A percentile compares a stretch with the other conserved stretches of the same genome.
Conservation (phyloP, 23 red algal genomes). For the Gracilaria caudata region DNA sequence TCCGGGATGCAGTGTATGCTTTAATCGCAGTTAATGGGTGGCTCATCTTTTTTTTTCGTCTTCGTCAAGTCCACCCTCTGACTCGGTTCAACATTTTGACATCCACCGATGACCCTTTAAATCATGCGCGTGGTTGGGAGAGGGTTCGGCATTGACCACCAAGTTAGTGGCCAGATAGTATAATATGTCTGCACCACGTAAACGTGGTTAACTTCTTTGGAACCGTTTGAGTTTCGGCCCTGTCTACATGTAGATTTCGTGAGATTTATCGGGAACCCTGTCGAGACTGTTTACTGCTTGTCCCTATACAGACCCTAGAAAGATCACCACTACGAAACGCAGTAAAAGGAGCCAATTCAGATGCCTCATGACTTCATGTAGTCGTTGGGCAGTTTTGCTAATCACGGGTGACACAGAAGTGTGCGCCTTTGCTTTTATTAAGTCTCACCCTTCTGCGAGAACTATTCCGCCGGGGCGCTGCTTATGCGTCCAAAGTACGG, state of each 20-base stretch:
- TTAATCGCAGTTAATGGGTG: not conserved
- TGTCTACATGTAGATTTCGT: not conserved
- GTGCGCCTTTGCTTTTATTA: no score
- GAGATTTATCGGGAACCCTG: conserved; percentile 8
- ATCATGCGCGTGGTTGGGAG: not conserved
- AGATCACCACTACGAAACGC: not conserved
- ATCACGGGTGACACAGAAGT: no score
- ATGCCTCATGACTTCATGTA: not conserved
- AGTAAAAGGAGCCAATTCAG: conserved; percentile 2
- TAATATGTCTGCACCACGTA: not conserved
- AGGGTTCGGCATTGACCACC: not conserved
- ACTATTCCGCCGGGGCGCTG: not conserved
- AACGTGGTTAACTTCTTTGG: not conserved
- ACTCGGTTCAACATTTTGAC: not conserved
- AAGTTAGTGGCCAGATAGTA: not conserved
- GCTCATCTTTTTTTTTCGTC: not conserved
- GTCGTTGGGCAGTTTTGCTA: not conserved
- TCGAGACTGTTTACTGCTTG: not conserved
- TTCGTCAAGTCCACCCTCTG: not conserved
- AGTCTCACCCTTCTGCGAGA: not conserved
- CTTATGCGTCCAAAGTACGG: not conserved
- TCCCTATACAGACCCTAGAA: not conserved
- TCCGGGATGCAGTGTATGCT: not conserved
- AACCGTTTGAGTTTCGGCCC: not conserved
- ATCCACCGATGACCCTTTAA: not conserved